These are phyloP conservation scores for Teratosphaeria pseudoeucalypti DNA, from an alignment of 2,329 filamentous ascomycete genomes.

Conservation along the genomic window DNA sequence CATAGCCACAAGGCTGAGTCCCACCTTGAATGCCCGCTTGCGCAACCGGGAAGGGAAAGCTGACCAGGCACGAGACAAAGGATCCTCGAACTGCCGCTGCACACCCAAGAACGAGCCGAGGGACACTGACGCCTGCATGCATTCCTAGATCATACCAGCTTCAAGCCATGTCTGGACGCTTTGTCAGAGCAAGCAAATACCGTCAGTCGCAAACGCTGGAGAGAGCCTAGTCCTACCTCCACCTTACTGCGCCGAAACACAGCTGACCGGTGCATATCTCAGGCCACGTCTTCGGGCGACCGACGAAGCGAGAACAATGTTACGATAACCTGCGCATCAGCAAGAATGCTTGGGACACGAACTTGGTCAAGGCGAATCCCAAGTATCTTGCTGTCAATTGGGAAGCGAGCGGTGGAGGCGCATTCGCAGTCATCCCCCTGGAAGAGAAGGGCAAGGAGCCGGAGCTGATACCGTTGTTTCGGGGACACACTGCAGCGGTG, in stretches of 20 bases:
- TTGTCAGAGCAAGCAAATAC: conserved; percentile 65
- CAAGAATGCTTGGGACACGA: conserved; percentile 98
- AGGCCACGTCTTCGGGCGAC: conserved; percentile 98
- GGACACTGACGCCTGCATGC: neutral
- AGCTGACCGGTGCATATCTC: conserved; percentile 14
- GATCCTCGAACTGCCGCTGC: neutral
- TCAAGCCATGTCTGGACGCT: conserved; percentile 54
- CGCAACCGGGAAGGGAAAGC: neutral
- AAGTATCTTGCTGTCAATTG: conserved; percentile 96
- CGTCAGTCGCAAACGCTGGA: conserved; percentile 38
- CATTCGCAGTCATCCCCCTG: conserved; percentile 90
- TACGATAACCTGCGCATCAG: conserved; percentile 97
- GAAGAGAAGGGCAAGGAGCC: conserved; percentile 83
- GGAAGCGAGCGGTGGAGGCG: conserved; percentile 90
- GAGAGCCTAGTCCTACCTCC: neutral
- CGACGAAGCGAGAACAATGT: conserved; percentile 92
- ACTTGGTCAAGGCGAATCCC: conserved; percentile 94
- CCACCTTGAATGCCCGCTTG: neutral
- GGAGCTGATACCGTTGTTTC: conserved; percentile 87
- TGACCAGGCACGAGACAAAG: neutral
- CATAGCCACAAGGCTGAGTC: neutral
- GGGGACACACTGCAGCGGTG: conserved; percentile 89
- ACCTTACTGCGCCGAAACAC: neutral
- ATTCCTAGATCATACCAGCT: neutral
- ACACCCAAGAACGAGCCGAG: neutral